Conservation (phyloP, 2,329 filamentous ascomycete genomes). For the Aquanectria penicillioides region DNA sequence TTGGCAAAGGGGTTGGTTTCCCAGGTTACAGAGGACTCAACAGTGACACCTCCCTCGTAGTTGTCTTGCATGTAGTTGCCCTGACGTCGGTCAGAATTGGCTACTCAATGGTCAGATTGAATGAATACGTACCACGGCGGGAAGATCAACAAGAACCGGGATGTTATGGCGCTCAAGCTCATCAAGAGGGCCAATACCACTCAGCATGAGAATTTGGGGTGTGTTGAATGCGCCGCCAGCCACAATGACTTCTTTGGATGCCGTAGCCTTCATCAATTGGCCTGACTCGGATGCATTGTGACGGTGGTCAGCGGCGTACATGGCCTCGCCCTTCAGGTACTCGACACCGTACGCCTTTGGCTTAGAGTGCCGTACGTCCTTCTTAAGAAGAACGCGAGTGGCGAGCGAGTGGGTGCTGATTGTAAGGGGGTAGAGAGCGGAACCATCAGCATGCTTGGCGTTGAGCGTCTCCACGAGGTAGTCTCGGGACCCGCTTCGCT, state of each 20-base stretch:
- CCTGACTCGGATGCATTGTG: conserved; percentile 23
- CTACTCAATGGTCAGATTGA: no score
- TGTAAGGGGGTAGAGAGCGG: conserved; percentile 57
- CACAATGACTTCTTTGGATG: conserved; percentile 35
- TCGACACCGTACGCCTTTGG: conserved; percentile 40
- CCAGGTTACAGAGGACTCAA: conserved; percentile 27
- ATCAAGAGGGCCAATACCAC: conserved; percentile 54
- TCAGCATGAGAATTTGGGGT: conserved; percentile 60
- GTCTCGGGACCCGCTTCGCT: conserved; percentile 22
- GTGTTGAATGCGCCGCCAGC: conserved; percentile 38
- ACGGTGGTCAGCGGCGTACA: conserved; percentile 53
- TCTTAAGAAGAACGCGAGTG: conserved; percentile 48
- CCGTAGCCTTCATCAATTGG: conserved; percentile 18
- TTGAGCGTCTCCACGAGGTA: conserved; percentile 43
- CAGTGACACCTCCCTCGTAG: conserved; percentile 38
- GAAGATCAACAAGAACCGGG: conserved; percentile 60
- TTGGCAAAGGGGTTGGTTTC: conserved; percentile 28
- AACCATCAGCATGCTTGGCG: conserved; percentile 53
- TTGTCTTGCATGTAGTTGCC: conserved; percentile 42
- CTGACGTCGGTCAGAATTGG: not conserved
- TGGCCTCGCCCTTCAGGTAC: conserved; percentile 50
- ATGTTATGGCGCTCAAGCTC: conserved; percentile 50
- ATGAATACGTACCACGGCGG: conserved; percentile 45
- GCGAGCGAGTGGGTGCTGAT: conserved; percentile 48
- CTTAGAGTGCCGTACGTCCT: conserved; percentile 1